Conservation (phyloP, 2,329 filamentous ascomycete genomes). For the Penicillium fuscoglaucum region DNA sequence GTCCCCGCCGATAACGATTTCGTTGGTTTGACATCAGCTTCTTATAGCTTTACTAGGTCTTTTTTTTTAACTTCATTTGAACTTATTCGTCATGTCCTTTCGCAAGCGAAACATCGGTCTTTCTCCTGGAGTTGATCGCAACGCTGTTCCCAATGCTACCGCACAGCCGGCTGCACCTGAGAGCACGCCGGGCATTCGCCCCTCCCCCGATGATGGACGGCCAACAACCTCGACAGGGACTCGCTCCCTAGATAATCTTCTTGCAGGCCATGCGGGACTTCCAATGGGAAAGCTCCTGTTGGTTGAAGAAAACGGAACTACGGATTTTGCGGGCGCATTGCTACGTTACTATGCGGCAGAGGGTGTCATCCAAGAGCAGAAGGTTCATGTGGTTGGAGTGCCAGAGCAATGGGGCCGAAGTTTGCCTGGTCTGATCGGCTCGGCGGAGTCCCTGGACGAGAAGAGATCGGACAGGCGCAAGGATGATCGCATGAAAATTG, state of each 20-base stretch:
- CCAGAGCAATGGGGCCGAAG: conserved; percentile 79
- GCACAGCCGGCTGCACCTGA: conserved; percentile 33
- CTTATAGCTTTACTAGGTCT: neutral
- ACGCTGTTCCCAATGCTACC: conserved; percentile 31
- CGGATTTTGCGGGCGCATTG: conserved; percentile 84
- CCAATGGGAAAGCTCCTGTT: conserved; percentile 78
- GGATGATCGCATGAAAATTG: conserved; percentile 93
- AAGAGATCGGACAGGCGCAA: conserved; percentile 41
- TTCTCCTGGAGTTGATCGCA: conserved; percentile 41
- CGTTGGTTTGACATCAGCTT: conserved; percentile 10
- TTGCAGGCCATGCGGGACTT: conserved; percentile 84
- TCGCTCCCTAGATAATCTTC: conserved; percentile 75
- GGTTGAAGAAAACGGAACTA: conserved; percentile 86
- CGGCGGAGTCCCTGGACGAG: conserved; percentile 49
- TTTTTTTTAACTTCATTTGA: neutral
- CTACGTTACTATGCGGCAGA: conserved; percentile 90
- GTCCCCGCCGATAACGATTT: conserved; percentile 28
- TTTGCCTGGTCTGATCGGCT: conserved; percentile 69
- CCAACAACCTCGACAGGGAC: conserved; percentile 90
- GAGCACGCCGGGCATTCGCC: conserved; percentile 61
- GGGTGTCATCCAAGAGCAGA: conserved; percentile 86
- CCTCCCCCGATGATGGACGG: conserved; percentile 85
- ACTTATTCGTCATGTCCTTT: conserved; percentile 58
- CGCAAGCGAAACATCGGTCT: conserved; percentile 66
- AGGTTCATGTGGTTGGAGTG: conserved; percentile 80